phyloP scores from a whole-genome alignment of 331 rosid genomes.

The Phaseolus coccineus region DNA sequence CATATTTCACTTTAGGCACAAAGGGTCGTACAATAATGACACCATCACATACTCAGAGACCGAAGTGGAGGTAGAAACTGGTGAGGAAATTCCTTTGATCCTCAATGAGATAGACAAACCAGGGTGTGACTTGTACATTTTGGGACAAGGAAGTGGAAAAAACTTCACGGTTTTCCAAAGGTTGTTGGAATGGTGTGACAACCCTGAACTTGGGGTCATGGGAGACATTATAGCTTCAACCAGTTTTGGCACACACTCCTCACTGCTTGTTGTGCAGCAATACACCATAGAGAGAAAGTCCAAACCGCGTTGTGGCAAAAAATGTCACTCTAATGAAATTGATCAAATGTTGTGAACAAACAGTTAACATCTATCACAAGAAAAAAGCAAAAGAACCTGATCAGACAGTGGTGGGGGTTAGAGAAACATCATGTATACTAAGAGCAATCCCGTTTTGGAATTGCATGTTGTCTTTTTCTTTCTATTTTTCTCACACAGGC shows the following conservation, averaged over 20 bases:
- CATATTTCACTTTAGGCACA: slow-evolving; percentile 36
- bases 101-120: slow-evolving; percentile 33
- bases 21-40: slow-evolving; percentile 38
- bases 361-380: neutral
- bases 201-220: slow-evolving; percentile 45
- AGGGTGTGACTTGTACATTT: slow-evolving; percentile 41
- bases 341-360: neutral
- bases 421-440: neutral
- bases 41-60: slow-evolving; percentile 35
- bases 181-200: slow-evolving; percentile 46
- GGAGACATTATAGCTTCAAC: slow-evolving; percentile 43
- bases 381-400: neutral
- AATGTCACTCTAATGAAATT: neutral
- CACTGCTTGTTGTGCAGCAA: slow-evolving; percentile 47
- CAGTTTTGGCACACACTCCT: slow-evolving; percentile 38
- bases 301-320: neutral
- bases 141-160: slow-evolving; percentile 36
- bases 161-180: neutral
- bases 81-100: slow-evolving; percentile 30
- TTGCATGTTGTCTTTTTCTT: neutral
- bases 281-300: neutral
- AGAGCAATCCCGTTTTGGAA: neutral
- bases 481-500: neutral
- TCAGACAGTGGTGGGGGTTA: neutral
- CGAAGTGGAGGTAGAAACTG: neutral